Evolutionary conservation across 2,329 filamentous ascomycete species (phyloP).

Genomic region (Thyridium curvatum): DNA sequence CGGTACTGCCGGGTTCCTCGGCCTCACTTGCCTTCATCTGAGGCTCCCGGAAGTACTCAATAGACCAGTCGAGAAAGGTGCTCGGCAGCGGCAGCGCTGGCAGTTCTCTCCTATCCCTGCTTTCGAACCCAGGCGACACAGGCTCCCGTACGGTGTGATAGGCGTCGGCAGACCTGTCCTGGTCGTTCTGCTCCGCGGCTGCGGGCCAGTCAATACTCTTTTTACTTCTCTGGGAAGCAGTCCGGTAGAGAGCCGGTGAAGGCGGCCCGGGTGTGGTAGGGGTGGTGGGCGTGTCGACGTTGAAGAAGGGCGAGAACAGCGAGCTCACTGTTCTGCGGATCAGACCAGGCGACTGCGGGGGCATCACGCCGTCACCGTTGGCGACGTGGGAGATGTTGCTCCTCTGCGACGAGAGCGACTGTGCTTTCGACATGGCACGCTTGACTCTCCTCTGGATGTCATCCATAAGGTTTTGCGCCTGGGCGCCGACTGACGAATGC

Average conservation of each 20-base stretch:
- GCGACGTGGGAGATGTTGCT: conserved; percentile 6
- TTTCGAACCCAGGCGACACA: conserved; percentile 67
- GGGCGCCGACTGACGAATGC: conserved; percentile 65
- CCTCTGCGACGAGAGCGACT: conserved; percentile 4
- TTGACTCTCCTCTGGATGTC: conserved; percentile 56
- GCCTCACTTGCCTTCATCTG: conserved; percentile 97
- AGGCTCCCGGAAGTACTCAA: conserved; percentile 95
- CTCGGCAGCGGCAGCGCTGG: conserved; percentile 72
- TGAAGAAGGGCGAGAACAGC: conserved; percentile 53
- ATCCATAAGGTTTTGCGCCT: conserved; percentile 66
- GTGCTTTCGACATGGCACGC: conserved; percentile 29
- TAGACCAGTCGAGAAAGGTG: conserved; percentile 89
- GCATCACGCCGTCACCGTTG: conserved; percentile 26
- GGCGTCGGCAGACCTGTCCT: conserved; percentile 55
- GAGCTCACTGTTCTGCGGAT: conserved; percentile 59
- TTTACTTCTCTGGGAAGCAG: conserved; percentile 30
- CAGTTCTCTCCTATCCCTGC: conserved; percentile 49
- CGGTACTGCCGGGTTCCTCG: conserved; percentile 90
- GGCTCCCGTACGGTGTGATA: conserved; percentile 76
- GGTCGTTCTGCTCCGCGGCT: conserved; percentile 67
- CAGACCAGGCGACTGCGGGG: conserved; percentile 49
- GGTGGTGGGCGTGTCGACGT: conserved; percentile 27
- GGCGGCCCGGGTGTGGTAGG: conserved; percentile 20
- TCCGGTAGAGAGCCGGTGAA: conserved; percentile 26
- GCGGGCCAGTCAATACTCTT: conserved; percentile 32